Evolutionary conservation across 108 stramenopile genomes (phyloP).

Genomic region (Cafeteria roenbergensis): DNA sequence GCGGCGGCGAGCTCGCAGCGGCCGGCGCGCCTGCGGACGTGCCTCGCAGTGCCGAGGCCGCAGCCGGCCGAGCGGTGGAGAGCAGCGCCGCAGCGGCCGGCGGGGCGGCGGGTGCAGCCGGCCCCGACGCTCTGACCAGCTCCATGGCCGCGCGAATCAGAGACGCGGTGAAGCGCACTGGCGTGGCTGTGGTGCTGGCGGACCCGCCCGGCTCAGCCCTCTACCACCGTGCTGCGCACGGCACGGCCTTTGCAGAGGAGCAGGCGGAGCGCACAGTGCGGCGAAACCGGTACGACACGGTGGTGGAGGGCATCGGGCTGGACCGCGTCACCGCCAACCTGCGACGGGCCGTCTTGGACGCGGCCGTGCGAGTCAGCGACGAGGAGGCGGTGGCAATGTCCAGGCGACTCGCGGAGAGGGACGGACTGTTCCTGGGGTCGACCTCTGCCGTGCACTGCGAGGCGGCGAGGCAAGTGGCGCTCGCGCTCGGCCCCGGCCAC

Average conservation of each 20-base stretch:
- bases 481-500: constrained; percentile 35
- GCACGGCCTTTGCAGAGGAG: constrained; percentile 19
- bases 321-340: constrained; percentile 60
- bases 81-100: no score
- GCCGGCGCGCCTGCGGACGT: no score
- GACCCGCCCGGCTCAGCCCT: constrained; percentile 57
- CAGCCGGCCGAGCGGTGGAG: no score
- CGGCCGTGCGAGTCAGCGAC: constrained; percentile 9
- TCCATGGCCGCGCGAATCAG: neutral
- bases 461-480: constrained; percentile 39
- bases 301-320: constrained; percentile 52
- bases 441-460: constrained; percentile 50
- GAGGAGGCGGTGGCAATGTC: constrained; percentile 48
- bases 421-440: constrained; percentile 54
- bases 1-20: no score
- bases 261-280: constrained; percentile 26
- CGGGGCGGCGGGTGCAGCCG: no score
- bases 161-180: constrained; percentile 31
- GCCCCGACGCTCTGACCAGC: no score
- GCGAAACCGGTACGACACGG: constrained; percentile 26
- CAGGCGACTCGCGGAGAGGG: constrained; percentile 39
- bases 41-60: no score
- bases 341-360: constrained; percentile 14
- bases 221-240: constrained; percentile 8
- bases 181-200: constrained; percentile 55